Evolutionary conservation across 176 grass and related monocot species (phyloP), one percentile per base, ranked within the genome.

Genomic region (Thalia dealbata): DNA sequence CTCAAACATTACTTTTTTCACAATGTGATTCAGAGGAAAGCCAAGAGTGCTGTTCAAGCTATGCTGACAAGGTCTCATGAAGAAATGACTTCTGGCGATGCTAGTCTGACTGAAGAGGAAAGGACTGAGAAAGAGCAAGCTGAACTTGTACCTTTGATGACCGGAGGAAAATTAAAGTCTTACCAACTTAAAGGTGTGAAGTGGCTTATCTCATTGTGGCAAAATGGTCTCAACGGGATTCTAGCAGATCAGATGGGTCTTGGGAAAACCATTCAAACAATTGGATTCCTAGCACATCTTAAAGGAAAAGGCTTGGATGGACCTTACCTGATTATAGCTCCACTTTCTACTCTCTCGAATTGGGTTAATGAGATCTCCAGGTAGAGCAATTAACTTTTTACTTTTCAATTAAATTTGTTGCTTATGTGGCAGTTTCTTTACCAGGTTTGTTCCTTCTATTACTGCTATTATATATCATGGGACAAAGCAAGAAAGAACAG

Each of bases 101-200:
- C 79, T 51, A 75, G 63, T 58, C 72, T 99, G 50, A 85, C 95
- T 1, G 95, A 93, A 69, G 81, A 85, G 69, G 87, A 99, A 56
- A 88, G 74, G 69, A 78, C 51, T 67, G 77, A 78, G 24, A 91
- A 86, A 69, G 87, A 99, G 59, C 95, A 99, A 78, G 78, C 82
- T 7, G 84, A 77, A 44, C 83, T 99, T 79, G 95, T 99, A 60
- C 95, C 95, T 28, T 52, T 99, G 72, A 72, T 99, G 85, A 99
- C 95, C 64, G 95, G 95, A 2, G 95, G 95, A 30, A 81, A 82
- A 68, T 80, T 97, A 78, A 97, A 97, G 72, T 72, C 89, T 28
- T 97, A 97, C 74, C 95, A 97, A 83, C 88, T 92, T 73, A 97
- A 91, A 81, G 95, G 95, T 66, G 90, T 97, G 21, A 97, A 97